Percentiles rank a stretch among this genome's conserved stretches.
Conservation (phyloP, 352 stramenopile genomes). For the Thalassiosira ordinaria region DNA sequence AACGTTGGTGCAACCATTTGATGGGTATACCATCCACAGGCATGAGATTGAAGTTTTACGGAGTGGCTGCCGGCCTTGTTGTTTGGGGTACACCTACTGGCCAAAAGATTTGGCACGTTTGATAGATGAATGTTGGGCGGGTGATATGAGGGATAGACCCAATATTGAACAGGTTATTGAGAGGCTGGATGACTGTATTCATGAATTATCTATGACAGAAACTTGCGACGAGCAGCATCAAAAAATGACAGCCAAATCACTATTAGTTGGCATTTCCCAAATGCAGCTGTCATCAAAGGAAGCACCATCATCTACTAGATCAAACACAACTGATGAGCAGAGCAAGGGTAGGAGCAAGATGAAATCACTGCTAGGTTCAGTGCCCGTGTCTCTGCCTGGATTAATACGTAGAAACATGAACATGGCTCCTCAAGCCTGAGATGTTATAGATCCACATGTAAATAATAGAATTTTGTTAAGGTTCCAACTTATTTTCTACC, state of each 20-base stretch:
- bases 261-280: not conserved
- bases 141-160: conserved; percentile 38
- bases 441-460: too few species aligned
- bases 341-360: not conserved
- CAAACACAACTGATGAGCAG: not conserved
- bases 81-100: conserved; percentile 33
- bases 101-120: conserved; percentile 36
- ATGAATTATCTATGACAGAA: conserved; percentile 7
- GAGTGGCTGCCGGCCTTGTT: conserved; percentile 31
- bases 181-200: conserved; percentile 36
- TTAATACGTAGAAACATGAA: not conserved
- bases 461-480: too few species aligned
- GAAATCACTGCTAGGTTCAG: not conserved
- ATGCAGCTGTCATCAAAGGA: not conserved
- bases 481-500: too few species aligned
- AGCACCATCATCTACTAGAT: not conserved
- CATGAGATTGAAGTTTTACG: conserved; percentile 37
- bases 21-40: conserved; percentile 54
- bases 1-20: conserved; percentile 78
- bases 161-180: conserved; percentile 33
- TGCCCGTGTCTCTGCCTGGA: not conserved
- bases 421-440: not conserved
- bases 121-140: conserved; percentile 47
- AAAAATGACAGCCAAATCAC: conserved; percentile 3
- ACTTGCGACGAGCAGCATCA: not conserved